phyloP scores from a whole-genome alignment of 768 basidiomycete genomes.

The Suillus occidentalis region DNA sequence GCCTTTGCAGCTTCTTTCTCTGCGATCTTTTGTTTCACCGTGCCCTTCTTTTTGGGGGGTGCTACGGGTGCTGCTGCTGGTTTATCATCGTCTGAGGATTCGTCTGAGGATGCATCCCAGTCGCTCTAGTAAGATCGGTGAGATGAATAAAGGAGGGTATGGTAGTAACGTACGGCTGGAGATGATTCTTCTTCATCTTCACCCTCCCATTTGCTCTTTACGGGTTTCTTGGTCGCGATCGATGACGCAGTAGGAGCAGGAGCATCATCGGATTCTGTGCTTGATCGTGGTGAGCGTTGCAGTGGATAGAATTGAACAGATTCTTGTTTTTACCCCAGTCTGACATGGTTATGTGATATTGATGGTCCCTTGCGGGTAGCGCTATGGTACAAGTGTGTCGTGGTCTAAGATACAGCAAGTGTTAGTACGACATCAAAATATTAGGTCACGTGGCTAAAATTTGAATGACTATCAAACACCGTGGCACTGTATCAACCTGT shows the following conservation, averaged over 20 bases:
- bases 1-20: slow-evolving; percentile 85
- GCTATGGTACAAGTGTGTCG: slow-evolving; percentile 3
- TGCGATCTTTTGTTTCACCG: slow-evolving; percentile 86
- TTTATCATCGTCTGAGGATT: slow-evolving; percentile 42
- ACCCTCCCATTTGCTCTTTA: slow-evolving; percentile 79
- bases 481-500: too few species aligned
- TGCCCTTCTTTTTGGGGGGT: slow-evolving; percentile 89
- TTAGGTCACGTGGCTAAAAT: background rate
- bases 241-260: slow-evolving; percentile 29
- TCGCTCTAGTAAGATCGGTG: slow-evolving; percentile 62
- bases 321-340: slow-evolving; percentile 43
- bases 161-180: slow-evolving; percentile 59
- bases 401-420: slow-evolving; percentile 1
- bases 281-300: slow-evolving; percentile 24
- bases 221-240: slow-evolving; percentile 22
- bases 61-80: slow-evolving; percentile 49
- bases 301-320: slow-evolving; percentile 7
- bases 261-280: slow-evolving; percentile 39
- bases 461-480: too few species aligned
- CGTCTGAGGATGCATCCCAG: slow-evolving; percentile 89
- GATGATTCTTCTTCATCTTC: slow-evolving; percentile 87
- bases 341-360: slow-evolving; percentile 33
- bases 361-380: slow-evolving; percentile 3
- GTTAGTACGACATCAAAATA: background rate
- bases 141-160: background rate